Evolutionary conservation across 2,329 filamentous ascomycete genomes (phyloP), one percentile per base, ranked within the genome.

Genomic region (Fusarium sp.): DNA sequence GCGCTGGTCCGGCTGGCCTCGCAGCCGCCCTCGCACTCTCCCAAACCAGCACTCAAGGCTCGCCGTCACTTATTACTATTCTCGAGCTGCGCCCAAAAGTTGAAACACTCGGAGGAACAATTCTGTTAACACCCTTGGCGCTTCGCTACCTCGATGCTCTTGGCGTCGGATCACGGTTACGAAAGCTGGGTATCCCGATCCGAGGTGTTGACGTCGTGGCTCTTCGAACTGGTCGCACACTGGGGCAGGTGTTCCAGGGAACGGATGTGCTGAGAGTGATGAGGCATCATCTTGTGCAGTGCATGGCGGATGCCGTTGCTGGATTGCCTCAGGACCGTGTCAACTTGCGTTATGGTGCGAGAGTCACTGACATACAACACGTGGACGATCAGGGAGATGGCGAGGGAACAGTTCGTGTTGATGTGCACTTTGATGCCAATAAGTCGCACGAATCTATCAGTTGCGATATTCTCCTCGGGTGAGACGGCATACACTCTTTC

Each of bases 91-190:
- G 50, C 9, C n/a, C 34, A 4, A 38, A 17, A 17, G n/a, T 28
- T 7, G 32, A 54, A 8, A 28, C 50, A 0, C 32, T 54, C 0
- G 32, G 50, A 1, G 50, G 50, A 11, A 54, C 50, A 0, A 38
- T 54, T 28, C 1, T 38, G 4, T 4, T 54, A 0, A 54, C 32
- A 8, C 9, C 50, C 6, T 15, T 54, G 51, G 34, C 34, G 3
- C n/a, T 39, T 11, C 24, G 34, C 6, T 54, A 54, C 24, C 32
- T 54, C 1, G 51, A 39, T 39, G 17, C 18, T 8, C 51, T 39
- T 38, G 51, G 24, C 7, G 24, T 54, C 6, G 51, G 51, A 39
- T 20, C 30, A 24, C n/a, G n/a, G 11, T 17, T 54, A n/a, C 51
- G 51, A 2, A 54, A 54, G 1, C 32, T 28, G n/a, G 51, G 51